Evolutionary conservation across 75 land plant genomes (phyloP).

Genomic region (Pinus albicaulis): DNA sequence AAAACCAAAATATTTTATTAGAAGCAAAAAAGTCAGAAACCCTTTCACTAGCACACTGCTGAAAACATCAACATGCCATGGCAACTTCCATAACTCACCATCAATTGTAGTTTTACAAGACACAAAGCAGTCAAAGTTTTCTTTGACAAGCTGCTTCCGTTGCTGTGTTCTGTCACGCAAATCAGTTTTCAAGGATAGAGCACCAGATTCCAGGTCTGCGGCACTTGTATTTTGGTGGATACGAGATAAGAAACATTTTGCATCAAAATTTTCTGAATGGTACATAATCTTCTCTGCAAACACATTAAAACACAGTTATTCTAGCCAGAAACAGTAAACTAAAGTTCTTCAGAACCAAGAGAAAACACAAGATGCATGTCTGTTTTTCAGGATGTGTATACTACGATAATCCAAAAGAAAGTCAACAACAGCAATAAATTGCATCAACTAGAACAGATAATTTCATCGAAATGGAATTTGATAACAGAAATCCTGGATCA

Average conservation of each 20-base stretch:
- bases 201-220: conserved; percentile 85
- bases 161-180: conserved; percentile 90
- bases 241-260: conserved; percentile 76
- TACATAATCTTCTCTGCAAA: conserved; percentile 88
- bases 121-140: conserved; percentile 97
- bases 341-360: background rate
- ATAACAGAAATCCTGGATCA: background rate
- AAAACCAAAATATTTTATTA: background rate
- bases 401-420: background rate
- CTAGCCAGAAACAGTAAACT: background rate
- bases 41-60: background rate
- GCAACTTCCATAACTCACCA: conserved; percentile 39
- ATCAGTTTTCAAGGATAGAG: conserved; percentile 77
- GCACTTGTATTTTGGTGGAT: conserved; percentile 83
- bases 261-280: conserved; percentile 85
- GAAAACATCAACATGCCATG: background rate
- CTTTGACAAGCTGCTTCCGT: conserved; percentile 89
- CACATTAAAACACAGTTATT: background rate
- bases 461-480: background rate
- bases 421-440: background rate
- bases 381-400: background rate
- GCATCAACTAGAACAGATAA: background rate
- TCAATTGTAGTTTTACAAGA: conserved; percentile 99
- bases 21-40: background rate
- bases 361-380: background rate